These are phyloP conservation scores for Periglandula ipomoeae DNA, from an alignment of 2,329 filamentous ascomycete genomes.

Conservation along the genomic window DNA sequence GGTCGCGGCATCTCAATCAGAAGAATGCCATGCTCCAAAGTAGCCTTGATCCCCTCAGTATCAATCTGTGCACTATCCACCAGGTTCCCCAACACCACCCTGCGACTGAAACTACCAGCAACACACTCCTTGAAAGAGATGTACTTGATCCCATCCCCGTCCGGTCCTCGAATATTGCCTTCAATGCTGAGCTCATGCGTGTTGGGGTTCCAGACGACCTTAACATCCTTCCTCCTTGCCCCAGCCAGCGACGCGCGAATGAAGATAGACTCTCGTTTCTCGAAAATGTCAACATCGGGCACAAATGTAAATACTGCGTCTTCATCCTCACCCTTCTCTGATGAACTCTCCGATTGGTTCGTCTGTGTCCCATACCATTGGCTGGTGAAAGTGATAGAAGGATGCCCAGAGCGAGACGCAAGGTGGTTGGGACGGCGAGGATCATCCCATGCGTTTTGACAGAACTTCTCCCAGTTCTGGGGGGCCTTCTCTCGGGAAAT, in stretches of 20 bases:
- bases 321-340: no score
- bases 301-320: neutral
- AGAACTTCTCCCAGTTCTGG: neutral
- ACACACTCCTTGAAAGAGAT: neutral
- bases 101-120: neutral
- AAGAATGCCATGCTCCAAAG: neutral
- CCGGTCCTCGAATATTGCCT: neutral
- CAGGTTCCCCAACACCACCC: neutral
- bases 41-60: neutral
- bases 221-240: neutral
- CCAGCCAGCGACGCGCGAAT: neutral
- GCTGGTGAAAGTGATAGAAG: no score
- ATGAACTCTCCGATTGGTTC: no score
- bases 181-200: neutral
- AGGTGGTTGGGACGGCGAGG: neutral
- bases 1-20: neutral
- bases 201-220: neutral
- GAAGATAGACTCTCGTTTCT: neutral
- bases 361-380: no score
- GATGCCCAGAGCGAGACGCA: no score
- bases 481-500: no score
- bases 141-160: neutral
- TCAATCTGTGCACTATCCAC: neutral
- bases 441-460: neutral
- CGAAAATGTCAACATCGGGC: neutral